A percentile compares a stretch with the other conserved stretches of the same genome.
Evolutionary conservation across 495 filamentous ascomycete species (phyloP).

Genomic region (Neurospora sp.): DNA sequence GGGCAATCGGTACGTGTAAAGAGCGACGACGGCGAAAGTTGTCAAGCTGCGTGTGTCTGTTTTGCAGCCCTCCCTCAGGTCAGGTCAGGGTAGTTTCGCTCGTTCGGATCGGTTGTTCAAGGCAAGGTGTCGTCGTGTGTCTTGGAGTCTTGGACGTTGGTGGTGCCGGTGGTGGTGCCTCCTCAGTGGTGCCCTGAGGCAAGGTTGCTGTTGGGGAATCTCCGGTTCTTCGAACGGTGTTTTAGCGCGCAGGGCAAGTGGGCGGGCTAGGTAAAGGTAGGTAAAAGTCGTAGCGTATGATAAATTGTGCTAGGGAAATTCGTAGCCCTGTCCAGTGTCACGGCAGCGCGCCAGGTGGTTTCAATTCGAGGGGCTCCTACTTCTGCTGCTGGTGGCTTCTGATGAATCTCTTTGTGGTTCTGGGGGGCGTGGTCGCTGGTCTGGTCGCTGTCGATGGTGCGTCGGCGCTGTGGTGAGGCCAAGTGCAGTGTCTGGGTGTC

Average conservation of each 20-base stretch:
- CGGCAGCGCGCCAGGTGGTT: constrained; percentile 1
- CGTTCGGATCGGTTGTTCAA: background rate
- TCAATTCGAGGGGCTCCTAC: constrained; percentile 9
- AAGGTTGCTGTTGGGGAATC: background rate
- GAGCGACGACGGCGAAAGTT: background rate
- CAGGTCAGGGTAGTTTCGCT: background rate
- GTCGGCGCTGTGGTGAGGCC: background rate
- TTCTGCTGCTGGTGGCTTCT: constrained; percentile 1
- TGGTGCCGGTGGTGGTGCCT: background rate
- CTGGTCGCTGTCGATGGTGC: background rate
- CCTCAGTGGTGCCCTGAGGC: background rate
- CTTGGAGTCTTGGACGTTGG: background rate
- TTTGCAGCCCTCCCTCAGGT: background rate
- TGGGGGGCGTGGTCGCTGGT: background rate
- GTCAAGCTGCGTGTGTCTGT: background rate
- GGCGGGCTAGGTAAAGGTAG: background rate
- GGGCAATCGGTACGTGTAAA: background rate
- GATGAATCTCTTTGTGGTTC: background rate
- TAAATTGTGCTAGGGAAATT: background rate
- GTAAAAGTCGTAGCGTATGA: background rate
- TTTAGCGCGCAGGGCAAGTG: background rate
- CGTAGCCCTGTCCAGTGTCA: background rate
- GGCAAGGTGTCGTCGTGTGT: background rate
- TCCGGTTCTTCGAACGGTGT: background rate
- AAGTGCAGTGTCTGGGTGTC: constrained; percentile 9